Conservation (phyloP, 148 eudicot genomes). For the Vaccinium macrocarpon region DNA sequence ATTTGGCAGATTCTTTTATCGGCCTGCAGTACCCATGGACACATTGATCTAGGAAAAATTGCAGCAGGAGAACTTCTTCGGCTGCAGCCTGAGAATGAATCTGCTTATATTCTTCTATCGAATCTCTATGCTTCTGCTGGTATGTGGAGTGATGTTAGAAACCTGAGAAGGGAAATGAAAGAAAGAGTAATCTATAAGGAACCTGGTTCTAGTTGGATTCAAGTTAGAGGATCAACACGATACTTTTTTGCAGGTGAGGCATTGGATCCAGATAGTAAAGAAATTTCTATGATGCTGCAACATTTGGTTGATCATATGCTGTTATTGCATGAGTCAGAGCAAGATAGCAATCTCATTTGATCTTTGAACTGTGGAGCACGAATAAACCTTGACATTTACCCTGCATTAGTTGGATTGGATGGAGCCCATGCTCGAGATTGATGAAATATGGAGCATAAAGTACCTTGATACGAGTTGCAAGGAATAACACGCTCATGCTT, state of each 20-base stretch:
- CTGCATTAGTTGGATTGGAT: background rate
- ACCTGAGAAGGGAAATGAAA: slow-evolving; percentile 49
- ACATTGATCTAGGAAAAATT: slow-evolving; percentile 42
- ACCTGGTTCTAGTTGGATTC: slow-evolving; percentile 58
- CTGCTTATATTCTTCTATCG: slow-evolving; percentile 51
- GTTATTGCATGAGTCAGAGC: slow-evolving; percentile 21
- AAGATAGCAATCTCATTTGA: slow-evolving; percentile 24
- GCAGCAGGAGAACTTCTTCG: slow-evolving; percentile 48
- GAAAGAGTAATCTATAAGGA: slow-evolving; percentile 40
- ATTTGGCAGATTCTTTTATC: slow-evolving; percentile 63
- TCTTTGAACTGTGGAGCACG: background rate
- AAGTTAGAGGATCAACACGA: slow-evolving; percentile 41
- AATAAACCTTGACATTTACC: background rate
- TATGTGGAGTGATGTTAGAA: slow-evolving; percentile 44
- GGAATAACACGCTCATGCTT: background rate
- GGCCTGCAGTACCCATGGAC: slow-evolving; percentile 39
- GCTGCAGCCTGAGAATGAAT: slow-evolving; percentile 60
- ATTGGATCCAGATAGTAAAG: slow-evolving; percentile 36
- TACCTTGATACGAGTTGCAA: background rate
- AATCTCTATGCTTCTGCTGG: slow-evolving; percentile 47
- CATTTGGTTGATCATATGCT: slow-evolving; percentile 36
- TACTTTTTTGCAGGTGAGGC: slow-evolving; percentile 46
- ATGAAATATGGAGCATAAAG: background rate
- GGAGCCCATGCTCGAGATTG: background rate
- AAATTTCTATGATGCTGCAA: slow-evolving; percentile 30